Evolutionary conservation across 768 basidiomycete species (phyloP).

Genomic region (Podaxis rugospora): DNA sequence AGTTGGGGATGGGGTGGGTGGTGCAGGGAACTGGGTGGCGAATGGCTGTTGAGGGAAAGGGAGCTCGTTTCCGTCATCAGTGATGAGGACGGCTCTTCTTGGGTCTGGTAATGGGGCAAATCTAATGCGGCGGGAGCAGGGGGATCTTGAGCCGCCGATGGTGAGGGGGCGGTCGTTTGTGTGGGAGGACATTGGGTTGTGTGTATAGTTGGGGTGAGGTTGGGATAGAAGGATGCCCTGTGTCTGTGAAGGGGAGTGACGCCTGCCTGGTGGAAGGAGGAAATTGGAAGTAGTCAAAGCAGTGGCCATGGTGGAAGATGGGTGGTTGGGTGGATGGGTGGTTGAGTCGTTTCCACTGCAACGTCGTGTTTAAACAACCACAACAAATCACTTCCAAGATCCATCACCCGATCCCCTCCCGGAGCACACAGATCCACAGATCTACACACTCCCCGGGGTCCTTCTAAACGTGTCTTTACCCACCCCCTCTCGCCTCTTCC

Average conservation of each 20-base stretch:
- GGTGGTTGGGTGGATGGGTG: conserved; percentile 4
- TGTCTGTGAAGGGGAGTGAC: conserved; percentile 7
- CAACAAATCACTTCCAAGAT: neutral
- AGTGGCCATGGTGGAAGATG: conserved; percentile 15
- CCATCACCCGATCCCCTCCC: conserved; percentile 9
- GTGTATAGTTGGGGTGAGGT: conserved; percentile 10
- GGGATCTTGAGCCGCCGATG: conserved; percentile 1
- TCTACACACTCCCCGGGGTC: conserved; percentile 4
- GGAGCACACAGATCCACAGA: conserved; percentile 9
- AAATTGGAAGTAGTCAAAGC: conserved; percentile 2
- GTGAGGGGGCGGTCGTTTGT: neutral
- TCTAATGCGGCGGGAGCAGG: conserved; percentile 44
- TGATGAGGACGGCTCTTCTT: conserved; percentile 41
- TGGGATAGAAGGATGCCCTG: conserved; percentile 11
- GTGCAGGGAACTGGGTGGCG: conserved; percentile 21
- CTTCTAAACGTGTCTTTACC: conserved; percentile 1
- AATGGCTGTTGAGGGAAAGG: conserved; percentile 23
- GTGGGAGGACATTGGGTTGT: conserved; percentile 3
- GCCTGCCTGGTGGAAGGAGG: neutral
- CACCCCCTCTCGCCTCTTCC: conserved; percentile 1
- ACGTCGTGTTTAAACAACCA: conserved; percentile 9
- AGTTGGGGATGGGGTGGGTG: conserved; percentile 15
- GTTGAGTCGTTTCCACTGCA: neutral
- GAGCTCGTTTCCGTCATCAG: conserved; percentile 38
- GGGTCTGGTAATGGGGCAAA: conserved; percentile 88